A percentile compares a stretch with the other conserved stretches of the same genome.
phyloP scores from a whole-genome alignment of 2,329 filamentous ascomycete species.

The Trichoderma koningii region DNA sequence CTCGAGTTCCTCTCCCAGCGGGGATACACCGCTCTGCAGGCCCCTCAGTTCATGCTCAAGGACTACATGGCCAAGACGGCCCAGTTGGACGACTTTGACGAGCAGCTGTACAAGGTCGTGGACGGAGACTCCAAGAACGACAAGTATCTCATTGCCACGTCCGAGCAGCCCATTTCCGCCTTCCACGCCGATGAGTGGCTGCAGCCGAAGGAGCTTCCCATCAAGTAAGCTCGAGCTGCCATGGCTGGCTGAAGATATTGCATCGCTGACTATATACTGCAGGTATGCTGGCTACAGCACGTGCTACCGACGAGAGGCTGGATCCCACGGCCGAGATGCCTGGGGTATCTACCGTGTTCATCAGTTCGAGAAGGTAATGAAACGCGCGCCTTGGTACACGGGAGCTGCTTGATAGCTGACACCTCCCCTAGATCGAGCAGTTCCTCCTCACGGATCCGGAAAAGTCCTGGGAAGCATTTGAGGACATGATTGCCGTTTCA shows the following conservation, averaged over 20 bases:
- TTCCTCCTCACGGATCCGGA: conserved; percentile 82
- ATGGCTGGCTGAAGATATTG: neutral
- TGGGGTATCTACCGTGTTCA: conserved; percentile 99
- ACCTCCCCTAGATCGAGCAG: conserved; percentile 61
- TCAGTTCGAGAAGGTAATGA: conserved; percentile 83
- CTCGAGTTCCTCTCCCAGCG: conserved; percentile 81
- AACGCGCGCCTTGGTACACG: too few relatives aligned
- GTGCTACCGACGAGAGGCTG: conserved; percentile 94
- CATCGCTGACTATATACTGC: conserved; percentile 51
- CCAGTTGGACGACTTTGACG: conserved; percentile 95
- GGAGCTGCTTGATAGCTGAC: too few relatives aligned
- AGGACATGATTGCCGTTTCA: conserved; percentile 85
- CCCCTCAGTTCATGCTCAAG: conserved; percentile 92
- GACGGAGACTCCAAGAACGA: conserved; percentile 84
- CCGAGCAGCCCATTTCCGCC: conserved; percentile 91
- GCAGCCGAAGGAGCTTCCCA: conserved; percentile 77
- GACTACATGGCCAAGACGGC: conserved; percentile 98
- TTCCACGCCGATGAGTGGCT: conserved; percentile 95
- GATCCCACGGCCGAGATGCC: conserved; percentile 80
- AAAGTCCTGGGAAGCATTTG: conserved; percentile 89
- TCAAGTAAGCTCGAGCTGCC: conserved; percentile 59
- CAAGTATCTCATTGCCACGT: conserved; percentile 78
- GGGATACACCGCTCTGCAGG: conserved; percentile 80
- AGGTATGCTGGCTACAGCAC: conserved; percentile 91
- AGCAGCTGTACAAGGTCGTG: conserved; percentile 96